Evolutionary conservation across 495 filamentous ascomycete genomes (phyloP).

Genomic region (Trypethelium eluteriae): DNA sequence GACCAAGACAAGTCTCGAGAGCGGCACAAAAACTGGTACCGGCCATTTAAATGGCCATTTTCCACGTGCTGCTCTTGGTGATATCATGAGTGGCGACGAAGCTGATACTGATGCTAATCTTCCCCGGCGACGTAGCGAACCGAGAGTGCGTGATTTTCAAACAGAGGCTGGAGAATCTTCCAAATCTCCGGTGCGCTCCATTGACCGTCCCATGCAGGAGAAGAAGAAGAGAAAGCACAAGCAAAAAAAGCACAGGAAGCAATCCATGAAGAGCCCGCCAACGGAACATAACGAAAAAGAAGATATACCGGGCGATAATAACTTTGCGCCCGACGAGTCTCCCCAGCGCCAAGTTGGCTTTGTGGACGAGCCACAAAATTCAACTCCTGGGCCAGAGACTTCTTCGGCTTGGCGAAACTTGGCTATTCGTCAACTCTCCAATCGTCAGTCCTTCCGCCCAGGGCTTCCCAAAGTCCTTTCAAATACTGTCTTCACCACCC

Average conservation of each 20-base stretch:
- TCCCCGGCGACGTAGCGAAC: constrained; percentile 18
- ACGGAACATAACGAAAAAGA: constrained; percentile 18
- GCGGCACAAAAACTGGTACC: constrained; percentile 24
- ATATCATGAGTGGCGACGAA: constrained; percentile 43
- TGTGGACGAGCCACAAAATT: constrained; percentile 24
- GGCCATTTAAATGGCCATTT: constrained; percentile 8
- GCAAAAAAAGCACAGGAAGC: constrained; percentile 39
- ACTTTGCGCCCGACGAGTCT: not conserved
- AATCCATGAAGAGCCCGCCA: constrained; percentile 31
- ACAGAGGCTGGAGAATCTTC: constrained; percentile 29
- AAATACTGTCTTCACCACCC: constrained; percentile 53
- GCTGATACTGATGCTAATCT: constrained; percentile 39
- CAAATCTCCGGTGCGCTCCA: constrained; percentile 16
- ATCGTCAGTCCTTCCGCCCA: constrained; percentile 46
- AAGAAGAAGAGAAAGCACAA: constrained; percentile 35
- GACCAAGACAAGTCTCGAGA: constrained; percentile 36
- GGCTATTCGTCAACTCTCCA: constrained; percentile 40
- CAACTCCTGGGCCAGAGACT: constrained; percentile 10
- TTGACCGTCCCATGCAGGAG: constrained; percentile 23
- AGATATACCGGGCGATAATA: constrained; percentile 15
- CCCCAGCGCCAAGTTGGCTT: constrained; percentile 30
- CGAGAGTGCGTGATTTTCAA: constrained; percentile 41
- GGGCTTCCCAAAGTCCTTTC: constrained; percentile 53
- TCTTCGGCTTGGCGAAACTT: constrained; percentile 37
- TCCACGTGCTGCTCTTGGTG: constrained; percentile 27